Conservation (phyloP, 768 basidiomycete species). For the Mycena crocata region DNA sequence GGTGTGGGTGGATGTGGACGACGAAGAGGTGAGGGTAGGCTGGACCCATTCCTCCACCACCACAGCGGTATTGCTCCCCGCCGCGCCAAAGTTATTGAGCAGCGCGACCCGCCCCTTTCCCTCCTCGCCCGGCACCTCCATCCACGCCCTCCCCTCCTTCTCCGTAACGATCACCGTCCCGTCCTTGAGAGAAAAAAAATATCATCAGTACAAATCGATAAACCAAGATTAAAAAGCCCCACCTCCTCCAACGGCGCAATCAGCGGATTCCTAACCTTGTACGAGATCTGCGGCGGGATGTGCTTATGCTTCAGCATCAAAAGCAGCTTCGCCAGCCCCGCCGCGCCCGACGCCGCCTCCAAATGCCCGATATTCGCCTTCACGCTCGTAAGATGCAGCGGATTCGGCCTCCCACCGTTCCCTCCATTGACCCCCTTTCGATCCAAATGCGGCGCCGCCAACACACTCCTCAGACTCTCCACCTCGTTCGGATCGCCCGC, state of each 20-base stretch:
- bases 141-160: conserved; percentile 56
- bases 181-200: too few relatives aligned
- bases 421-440: too few relatives aligned
- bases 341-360: conserved; percentile 81
- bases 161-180: conserved; percentile 59
- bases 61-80: conserved; percentile 76
- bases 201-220: too few relatives aligned
- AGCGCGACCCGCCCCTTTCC: conserved; percentile 62
- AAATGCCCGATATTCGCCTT: conserved; percentile 83
- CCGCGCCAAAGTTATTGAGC: conserved; percentile 82
- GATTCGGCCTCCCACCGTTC: conserved; percentile 55
- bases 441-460: too few relatives aligned
- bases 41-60: conserved; percentile 65
- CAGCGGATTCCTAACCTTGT: conserved; percentile 65
- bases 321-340: conserved; percentile 76
- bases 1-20: too few relatives aligned
- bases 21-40: not conserved
- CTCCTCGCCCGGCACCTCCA: conserved; percentile 37
- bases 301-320: conserved; percentile 69
- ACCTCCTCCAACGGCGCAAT: conserved; percentile 59
- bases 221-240: too few relatives aligned
- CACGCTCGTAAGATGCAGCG: conserved; percentile 74
- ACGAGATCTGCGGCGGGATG: conserved; percentile 72
- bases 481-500: conserved; percentile 78
- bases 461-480: conserved; percentile 68